A percentile compares a stretch with the other conserved stretches of the same genome.
Conservation (phyloP, 1,284 basidiomycete genomes). For the Thelephora terrestris region DNA sequence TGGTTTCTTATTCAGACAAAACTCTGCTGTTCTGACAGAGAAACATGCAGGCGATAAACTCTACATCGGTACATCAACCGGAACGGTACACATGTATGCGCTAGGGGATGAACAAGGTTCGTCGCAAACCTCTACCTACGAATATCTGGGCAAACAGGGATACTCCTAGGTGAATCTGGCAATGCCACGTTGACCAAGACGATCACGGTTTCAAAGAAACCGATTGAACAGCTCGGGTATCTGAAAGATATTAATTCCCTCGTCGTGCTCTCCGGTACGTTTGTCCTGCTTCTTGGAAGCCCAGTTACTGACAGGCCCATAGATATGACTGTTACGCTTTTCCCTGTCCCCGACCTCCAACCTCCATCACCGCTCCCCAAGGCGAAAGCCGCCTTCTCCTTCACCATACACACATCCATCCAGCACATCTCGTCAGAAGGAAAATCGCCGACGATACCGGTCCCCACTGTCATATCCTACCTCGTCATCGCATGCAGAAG, state of each 20-base stretch:
- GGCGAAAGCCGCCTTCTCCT: constrained; percentile 74
- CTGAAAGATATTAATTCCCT: constrained; percentile 78
- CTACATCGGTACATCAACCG: constrained; percentile 67
- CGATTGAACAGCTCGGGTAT: constrained; percentile 82
- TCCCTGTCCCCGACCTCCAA: constrained; percentile 54
- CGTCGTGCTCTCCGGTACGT: constrained; percentile 71
- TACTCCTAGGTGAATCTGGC: constrained; percentile 14
- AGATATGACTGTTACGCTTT: constrained; percentile 59
- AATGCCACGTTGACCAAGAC: constrained; percentile 46
- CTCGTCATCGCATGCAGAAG: constrained; percentile 82
- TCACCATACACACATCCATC: constrained; percentile 61
- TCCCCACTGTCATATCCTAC: constrained; percentile 59
- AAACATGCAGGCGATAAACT: constrained; percentile 52
- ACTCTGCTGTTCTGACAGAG: neutral
- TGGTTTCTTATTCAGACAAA: constrained; percentile 2
- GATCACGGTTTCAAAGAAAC: constrained; percentile 54
- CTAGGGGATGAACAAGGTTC: constrained; percentile 31
- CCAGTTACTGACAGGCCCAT: constrained; percentile 9
- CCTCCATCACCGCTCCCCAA: constrained; percentile 63
- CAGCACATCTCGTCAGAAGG: constrained; percentile 27
- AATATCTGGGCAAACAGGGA: neutral
- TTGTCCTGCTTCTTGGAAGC: neutral
- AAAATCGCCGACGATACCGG: constrained; percentile 28
- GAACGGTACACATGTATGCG: constrained; percentile 59
- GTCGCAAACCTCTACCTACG: constrained; percentile 5